A percentile compares a stretch with the other conserved stretches of the same genome.
Evolutionary conservation across 2,329 filamentous ascomycete genomes (phyloP).

Genomic region (Sporothrix pallida): DNA sequence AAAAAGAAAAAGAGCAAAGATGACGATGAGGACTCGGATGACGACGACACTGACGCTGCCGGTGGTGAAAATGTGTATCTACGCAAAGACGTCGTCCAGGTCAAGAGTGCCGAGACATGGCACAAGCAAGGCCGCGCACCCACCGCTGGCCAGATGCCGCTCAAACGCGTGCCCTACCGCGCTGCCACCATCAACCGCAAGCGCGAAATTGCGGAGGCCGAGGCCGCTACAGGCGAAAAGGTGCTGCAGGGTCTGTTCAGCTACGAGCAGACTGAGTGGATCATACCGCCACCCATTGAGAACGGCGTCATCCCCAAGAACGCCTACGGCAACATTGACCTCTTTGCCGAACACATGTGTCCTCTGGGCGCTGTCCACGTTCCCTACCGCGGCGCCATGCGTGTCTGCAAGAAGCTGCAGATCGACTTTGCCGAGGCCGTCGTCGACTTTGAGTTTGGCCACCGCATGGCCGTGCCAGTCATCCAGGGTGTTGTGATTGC

Average conservation of each 20-base stretch:
- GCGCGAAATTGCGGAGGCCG: constrained; percentile 84
- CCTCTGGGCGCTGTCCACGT: constrained; percentile 81
- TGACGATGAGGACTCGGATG: neutral
- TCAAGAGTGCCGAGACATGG: constrained; percentile 95
- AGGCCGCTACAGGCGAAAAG: constrained; percentile 80
- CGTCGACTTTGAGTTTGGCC: constrained; percentile 94
- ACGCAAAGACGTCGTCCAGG: constrained; percentile 78
- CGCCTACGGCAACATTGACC: constrained; percentile 92
- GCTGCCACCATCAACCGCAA: constrained; percentile 88
- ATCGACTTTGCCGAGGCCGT: constrained; percentile 95
- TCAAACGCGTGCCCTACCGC: constrained; percentile 88
- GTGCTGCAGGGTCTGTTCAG: constrained; percentile 86
- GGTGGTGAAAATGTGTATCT: constrained; percentile 73
- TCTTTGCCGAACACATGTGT: constrained; percentile 93
- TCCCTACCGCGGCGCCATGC: constrained; percentile 75
- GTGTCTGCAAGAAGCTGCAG: constrained; percentile 80
- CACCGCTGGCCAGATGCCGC: constrained; percentile 69
- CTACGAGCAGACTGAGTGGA: constrained; percentile 88
- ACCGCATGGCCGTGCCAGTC: constrained; percentile 90
- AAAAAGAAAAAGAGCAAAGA: constrained; percentile 25
- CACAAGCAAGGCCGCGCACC: constrained; percentile 92
- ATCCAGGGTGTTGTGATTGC: constrained; percentile 90
- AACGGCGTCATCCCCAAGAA: constrained; percentile 93
- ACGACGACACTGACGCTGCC: neutral
- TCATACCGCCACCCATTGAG: constrained; percentile 84